phyloP scores from a whole-genome alignment of 768 basidiomycete species.

The Rhodotorula sphaerocarpa region DNA sequence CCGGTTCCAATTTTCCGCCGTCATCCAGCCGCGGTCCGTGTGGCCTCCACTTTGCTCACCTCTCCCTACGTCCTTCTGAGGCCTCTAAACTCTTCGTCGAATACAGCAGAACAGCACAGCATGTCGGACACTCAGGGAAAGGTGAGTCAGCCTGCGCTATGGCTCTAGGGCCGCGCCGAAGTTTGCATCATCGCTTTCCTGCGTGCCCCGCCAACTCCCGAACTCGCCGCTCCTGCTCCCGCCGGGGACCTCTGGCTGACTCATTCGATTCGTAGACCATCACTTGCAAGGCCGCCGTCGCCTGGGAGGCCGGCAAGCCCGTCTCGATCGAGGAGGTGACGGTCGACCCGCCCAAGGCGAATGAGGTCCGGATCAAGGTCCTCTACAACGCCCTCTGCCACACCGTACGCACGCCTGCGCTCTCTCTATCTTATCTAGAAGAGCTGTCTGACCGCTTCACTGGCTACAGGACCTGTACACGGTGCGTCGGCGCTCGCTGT shows the following conservation, averaged over 20 bases:
- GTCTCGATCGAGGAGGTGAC: conserved; percentile 85
- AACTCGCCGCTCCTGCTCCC: background rate
- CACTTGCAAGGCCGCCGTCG: conserved; percentile 50
- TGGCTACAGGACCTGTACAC: conserved; percentile 34
- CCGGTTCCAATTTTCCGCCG: too few relatives aligned
- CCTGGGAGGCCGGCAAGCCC: conserved; percentile 83
- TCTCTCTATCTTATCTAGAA: background rate
- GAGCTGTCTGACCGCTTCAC: background rate
- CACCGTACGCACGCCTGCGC: conserved; percentile 49
- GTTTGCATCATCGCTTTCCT: background rate
- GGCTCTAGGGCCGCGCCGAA: background rate
- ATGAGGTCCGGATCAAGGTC: conserved; percentile 90
- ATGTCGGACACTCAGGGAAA: conserved; percentile 33
- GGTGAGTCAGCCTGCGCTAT: background rate
- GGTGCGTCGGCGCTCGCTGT: background rate
- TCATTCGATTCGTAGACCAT: conserved; percentile 27
- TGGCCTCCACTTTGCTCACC: too few relatives aligned
- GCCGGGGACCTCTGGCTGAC: too few relatives aligned
- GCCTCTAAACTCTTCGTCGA: too few relatives aligned
- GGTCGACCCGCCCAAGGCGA: conserved; percentile 77
- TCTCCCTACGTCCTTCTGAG: too few relatives aligned
- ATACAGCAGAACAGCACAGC: background rate
- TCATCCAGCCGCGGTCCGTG: too few relatives aligned
- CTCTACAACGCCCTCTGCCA: conserved; percentile 95
- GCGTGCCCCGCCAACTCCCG: too few relatives aligned